Percentiles rank a stretch among this genome's conserved stretches.
phyloP scores from a whole-genome alignment of 495 filamentous ascomycete genomes.

The Achaetomiella virescens region DNA sequence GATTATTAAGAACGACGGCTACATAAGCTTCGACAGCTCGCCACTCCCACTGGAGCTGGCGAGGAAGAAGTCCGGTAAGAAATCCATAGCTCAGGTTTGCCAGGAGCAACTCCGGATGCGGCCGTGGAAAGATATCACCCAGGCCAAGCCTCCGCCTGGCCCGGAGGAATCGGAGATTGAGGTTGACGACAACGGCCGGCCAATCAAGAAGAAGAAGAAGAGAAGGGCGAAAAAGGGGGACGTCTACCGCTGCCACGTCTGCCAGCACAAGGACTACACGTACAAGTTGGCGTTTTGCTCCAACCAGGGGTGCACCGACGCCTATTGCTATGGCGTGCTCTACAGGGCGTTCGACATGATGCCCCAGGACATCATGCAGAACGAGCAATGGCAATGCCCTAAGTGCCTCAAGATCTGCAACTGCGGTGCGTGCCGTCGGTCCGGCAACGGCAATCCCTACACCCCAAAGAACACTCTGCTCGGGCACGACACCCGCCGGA shows the following conservation, averaged over 20 bases:
- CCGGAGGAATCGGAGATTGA: conserved; percentile 31
- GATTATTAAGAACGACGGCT: conserved; percentile 61
- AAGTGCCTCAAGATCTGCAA: conserved; percentile 80
- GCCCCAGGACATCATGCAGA: conserved; percentile 72
- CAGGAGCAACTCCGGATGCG: conserved; percentile 74
- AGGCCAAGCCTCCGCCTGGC: conserved; percentile 27
- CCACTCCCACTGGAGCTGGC: conserved; percentile 60
- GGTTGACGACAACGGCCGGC: conserved; percentile 46
- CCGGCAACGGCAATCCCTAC: conserved; percentile 51
- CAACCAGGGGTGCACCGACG: conserved; percentile 52
- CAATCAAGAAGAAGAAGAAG: conserved; percentile 41
- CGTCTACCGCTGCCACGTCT: conserved; percentile 70
- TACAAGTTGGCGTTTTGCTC: conserved; percentile 81
- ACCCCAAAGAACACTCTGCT: conserved; percentile 76
- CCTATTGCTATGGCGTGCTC: conserved; percentile 83
- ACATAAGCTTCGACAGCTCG: conserved; percentile 50
- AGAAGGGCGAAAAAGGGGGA: conserved; percentile 41
- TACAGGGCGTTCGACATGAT: conserved; percentile 84
- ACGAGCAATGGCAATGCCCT: conserved; percentile 77
- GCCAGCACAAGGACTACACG: conserved; percentile 60
- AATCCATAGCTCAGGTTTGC: conserved; percentile 80
- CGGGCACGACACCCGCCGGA: conserved; percentile 79
- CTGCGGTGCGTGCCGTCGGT: conserved; percentile 64
- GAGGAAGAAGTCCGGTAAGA: conserved; percentile 55
- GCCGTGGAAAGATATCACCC: conserved; percentile 55